Base-by-base conservation (phyloP, 768 basidiomycete species). In the Naganishia vaughanmartiniae region DNA sequence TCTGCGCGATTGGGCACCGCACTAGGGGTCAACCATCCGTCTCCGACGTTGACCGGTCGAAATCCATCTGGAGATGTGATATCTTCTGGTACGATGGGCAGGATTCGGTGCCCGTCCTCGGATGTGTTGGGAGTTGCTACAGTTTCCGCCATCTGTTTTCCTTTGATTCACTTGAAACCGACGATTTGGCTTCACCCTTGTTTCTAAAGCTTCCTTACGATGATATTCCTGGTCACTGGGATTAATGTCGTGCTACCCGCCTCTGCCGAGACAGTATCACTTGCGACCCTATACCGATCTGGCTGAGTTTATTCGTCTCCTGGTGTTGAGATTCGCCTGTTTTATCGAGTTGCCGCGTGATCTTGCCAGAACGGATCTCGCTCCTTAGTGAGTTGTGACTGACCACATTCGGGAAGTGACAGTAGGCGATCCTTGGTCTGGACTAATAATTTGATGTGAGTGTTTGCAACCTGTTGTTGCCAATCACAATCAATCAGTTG, bases 71-170 rank as follows among this genome's bases (percentile, higher is more conserved):
- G 60, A n/a, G 39, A 63, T n/a, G 39, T 45, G 24, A 63, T 34
- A 34, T 63, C 60, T 36, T 63, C 60, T 26, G 60, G 60, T 26
- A 42, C 39, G 15, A 42, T 45, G 12, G 60, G 39, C 9, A 63
- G 2, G 39, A 14, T 42, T 46, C 60, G 42, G 21, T 45, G 60
- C 7, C 39, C 15, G 21, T 63, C 60, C 42, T 63, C 36, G 33
- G 42, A 42, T 12, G 60, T 63, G 24, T 11, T 26, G 4, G 60
- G 11, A 17, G 26, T 26, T n/a, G 19, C 26, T n/a, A 19, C 54
- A 34, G 54, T 55, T 55, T 55, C 54, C 30, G 60, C 39, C 60
- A 63, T 63, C 39, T n/a, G 34, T 45, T 26, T 63, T 63, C 60
- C 60, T 63, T 63, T 63, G 31, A 63, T 63, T 14, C 9, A 42